Conservation (phyloP, 2,329 filamentous ascomycete species). For the Fusarium miscanthi region DNA sequence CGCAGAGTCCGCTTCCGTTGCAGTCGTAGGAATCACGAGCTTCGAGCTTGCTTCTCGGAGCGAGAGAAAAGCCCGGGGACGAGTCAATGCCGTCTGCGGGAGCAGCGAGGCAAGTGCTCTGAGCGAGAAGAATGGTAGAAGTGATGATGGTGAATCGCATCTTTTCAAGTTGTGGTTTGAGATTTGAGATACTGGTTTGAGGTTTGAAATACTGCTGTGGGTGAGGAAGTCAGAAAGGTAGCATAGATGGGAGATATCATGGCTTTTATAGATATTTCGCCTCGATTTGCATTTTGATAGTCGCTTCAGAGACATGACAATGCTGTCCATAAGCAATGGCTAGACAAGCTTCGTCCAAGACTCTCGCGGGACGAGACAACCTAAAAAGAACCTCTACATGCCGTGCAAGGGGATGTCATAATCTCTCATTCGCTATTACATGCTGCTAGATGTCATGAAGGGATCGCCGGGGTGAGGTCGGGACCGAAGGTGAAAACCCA, state of each 20-base stretch:
- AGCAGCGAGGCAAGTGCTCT: neutral
- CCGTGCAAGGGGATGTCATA: neutral
- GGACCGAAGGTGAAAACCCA: neutral
- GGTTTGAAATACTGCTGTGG: neutral
- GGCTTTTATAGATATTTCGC: neutral
- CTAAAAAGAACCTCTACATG: neutral
- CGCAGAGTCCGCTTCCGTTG: neutral
- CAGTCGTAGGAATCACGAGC: neutral
- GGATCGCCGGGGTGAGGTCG: neutral
- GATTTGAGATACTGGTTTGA: neutral
- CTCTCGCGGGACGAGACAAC: fast-evolving
- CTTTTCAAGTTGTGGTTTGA: neutral
- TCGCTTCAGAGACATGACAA: too few relatives aligned
- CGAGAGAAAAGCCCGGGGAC: neutral
- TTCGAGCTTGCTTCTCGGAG: neutral
- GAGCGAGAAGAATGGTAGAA: neutral
- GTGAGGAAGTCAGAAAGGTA: neutral
- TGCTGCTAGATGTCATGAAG: neutral
- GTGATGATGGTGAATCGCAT: neutral
- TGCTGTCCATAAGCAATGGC: too few relatives aligned
- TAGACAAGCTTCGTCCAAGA: neutral
- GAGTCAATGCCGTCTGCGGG: neutral
- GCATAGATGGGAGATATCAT: neutral
- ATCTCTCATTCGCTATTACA: neutral
- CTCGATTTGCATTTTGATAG: neutral